These are phyloP conservation scores for Irpex sp. DNA, from an alignment of 1,284 basidiomycete genomes.

Conservation along the genomic window DNA sequence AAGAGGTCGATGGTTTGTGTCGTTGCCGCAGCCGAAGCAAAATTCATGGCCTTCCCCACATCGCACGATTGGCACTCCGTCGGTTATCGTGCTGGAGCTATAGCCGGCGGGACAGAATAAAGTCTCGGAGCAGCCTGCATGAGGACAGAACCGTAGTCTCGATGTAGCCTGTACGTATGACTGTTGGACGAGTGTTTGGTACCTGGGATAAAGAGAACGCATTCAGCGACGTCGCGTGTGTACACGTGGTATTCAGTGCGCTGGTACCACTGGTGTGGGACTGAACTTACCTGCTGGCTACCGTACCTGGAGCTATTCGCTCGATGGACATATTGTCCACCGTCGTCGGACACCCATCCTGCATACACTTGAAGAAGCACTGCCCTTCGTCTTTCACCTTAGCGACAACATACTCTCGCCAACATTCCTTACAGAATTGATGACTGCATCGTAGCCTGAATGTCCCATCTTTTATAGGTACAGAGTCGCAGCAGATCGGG, in stretches of 20 bases:
- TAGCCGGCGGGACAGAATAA: constrained; percentile 31
- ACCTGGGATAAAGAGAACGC: constrained; percentile 30
- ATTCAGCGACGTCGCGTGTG: background rate
- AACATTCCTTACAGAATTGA: constrained; percentile 57
- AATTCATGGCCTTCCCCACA: constrained; percentile 48
- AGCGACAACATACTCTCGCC: constrained; percentile 50
- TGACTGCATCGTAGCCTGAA: constrained; percentile 46
- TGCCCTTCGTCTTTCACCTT: constrained; percentile 63
- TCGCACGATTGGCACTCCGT: constrained; percentile 51
- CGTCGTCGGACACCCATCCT: constrained; percentile 50
- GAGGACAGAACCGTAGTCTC: constrained; percentile 57
- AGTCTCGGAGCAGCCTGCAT: constrained; percentile 30
- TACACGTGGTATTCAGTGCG: background rate
- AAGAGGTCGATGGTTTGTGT: constrained; percentile 57
- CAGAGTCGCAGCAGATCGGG: constrained; percentile 48
- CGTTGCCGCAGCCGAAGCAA: constrained; percentile 54
- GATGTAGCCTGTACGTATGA: constrained; percentile 59
- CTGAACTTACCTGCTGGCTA: constrained; percentile 31
- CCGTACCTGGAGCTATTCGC: constrained; percentile 33
- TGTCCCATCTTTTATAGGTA: constrained; percentile 29
- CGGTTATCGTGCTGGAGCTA: constrained; percentile 40
- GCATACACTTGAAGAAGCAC: constrained; percentile 62
- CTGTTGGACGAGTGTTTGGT: constrained; percentile 52
- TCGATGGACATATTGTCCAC: constrained; percentile 46
- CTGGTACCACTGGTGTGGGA: background rate